Evolutionary conservation across 768 basidiomycete genomes (phyloP), one percentile per base, ranked within the genome.

Genomic region (Boletus sp.): DNA sequence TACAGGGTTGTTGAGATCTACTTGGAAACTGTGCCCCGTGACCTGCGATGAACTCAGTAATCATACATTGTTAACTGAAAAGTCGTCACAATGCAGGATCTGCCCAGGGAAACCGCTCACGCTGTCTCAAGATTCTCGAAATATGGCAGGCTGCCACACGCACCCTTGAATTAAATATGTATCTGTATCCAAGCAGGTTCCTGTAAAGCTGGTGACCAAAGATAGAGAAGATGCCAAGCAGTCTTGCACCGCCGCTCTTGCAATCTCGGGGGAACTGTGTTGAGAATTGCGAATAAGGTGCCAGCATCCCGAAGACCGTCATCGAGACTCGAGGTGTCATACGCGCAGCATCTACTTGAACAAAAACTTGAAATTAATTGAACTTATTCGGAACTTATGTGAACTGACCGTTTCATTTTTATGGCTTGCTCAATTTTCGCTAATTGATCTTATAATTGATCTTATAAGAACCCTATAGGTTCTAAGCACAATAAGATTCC

Each of bases 51-150:
- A 20, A 52, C 20, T 46, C 45, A 30, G 29, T 46, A 30, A 46
- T 30, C 17, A 29, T n/a, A 28, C 54, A 53, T n/a, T 18, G 33
- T 12, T 33, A 29, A n/a, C 5, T 55, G 36, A 5, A 46, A 15
- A 32, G 12, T 35, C n/a, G 30, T 39, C 24, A 37, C n/a, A 11
- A 57, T 46, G 36, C 1, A 47, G 56, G 18, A 29, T 57, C 10
- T 15, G 29, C 39, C 18, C 30, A 18, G 56, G 37, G 55, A 57
- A 57, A 57, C 7, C 24, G 29, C 37, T 57, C 45, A 57, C 39
- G 44, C 55, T 44, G 20, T 37, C 18, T 37, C 41, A 30, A 9
- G 1, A 45, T 45, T 29, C 29, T 47, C 15, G 29, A 47, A n/a
- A 33, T 47, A 33, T 47, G 18, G 47, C 15, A 33, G 14, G 32